Base-by-base conservation (phyloP, 768 basidiomycete species). In the Kwoniella newhampshirensis region DNA sequence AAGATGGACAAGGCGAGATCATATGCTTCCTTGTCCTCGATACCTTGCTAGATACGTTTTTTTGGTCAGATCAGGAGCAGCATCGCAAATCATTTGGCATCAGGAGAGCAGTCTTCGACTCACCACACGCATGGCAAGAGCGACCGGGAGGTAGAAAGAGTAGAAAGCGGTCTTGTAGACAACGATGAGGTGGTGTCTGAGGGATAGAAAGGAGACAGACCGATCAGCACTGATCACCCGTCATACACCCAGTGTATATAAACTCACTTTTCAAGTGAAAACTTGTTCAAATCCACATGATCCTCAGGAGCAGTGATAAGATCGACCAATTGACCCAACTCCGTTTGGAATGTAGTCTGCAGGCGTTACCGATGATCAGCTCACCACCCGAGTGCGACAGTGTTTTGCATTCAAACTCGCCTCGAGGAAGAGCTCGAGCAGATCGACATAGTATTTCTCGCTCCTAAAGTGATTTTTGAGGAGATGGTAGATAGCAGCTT, bases 81-180 rank as follows among this genome's bases (percentile, higher is more conserved):
- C 6, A n/a, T 18, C 49, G 30, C 35, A 39, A n/a, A 6, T 47
- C 21, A n/a, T n/a, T n/a, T 15, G n/a, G 35, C 9, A 40, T 12
- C 23, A 8, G 49, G 15, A n/a, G 32, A 6, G 17, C n/a, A 32
- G n/a, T n/a, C n/a, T n/a, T n/a, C n/a, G n/a, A 65, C 73, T 51
- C 20, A 73, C 76, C 76, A 92, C 80, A 75, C 86, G 83, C 85
- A 98, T 86, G 11, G 91, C 91, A 62, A 92, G 86, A 13, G 94
- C 96, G 62, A 98, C 91, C 44, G 96, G 91, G 63, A 99, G 89
- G 80, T 97, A 96, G 83, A 98, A 98, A 27, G 91, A 96, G 79
- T 98, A 99, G 79, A 83, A 94, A 0, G 94, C 89, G 26, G 94
- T 97, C 79, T 99, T 99, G 85, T 92, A 97, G 61, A 90, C 82